Evolutionary conservation across 345 rosid species (phyloP).

Genomic region (Combretum micranthum): DNA sequence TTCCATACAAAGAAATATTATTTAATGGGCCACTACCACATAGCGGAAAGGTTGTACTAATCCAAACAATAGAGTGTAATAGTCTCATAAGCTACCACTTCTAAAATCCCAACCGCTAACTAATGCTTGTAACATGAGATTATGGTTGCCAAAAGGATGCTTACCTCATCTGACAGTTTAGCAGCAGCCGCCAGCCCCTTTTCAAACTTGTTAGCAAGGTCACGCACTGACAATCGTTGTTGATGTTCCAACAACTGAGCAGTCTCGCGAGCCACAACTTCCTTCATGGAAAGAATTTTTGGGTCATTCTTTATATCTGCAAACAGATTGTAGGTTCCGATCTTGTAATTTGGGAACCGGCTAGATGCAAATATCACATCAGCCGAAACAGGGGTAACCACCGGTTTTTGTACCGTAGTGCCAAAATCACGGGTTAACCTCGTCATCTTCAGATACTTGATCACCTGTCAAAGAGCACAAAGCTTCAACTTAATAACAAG

Average conservation of each 20-base stretch:
- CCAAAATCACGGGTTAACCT: conserved; percentile 70
- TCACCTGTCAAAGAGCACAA: background rate
- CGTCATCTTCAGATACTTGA: conserved; percentile 36
- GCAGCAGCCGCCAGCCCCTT: conserved; percentile 95
- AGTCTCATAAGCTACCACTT: no score
- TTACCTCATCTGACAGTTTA: conserved; percentile 88
- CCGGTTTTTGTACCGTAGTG: conserved; percentile 52
- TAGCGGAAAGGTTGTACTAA: no score
- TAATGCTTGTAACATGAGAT: no score
- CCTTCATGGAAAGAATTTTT: conserved; percentile 79
- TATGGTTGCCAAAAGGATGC: background rate
- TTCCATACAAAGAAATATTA: no score
- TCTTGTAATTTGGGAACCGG: conserved; percentile 72
- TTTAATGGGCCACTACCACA: no score
- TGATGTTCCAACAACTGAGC: conserved; percentile 89
- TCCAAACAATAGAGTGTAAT: no score
- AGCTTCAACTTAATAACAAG: no score
- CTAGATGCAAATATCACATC: conserved; percentile 79
- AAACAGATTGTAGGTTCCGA: conserved; percentile 77
- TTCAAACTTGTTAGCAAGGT: conserved; percentile 87
- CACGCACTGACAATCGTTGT: conserved; percentile 85
- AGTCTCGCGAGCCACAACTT: conserved; percentile 89
- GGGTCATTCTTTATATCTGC: conserved; percentile 59
- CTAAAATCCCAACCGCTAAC: no score
- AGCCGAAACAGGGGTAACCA: conserved; percentile 63